Conservation (phyloP, 2,329 filamentous ascomycete species). For the Aspergillus caelatus region DNA sequence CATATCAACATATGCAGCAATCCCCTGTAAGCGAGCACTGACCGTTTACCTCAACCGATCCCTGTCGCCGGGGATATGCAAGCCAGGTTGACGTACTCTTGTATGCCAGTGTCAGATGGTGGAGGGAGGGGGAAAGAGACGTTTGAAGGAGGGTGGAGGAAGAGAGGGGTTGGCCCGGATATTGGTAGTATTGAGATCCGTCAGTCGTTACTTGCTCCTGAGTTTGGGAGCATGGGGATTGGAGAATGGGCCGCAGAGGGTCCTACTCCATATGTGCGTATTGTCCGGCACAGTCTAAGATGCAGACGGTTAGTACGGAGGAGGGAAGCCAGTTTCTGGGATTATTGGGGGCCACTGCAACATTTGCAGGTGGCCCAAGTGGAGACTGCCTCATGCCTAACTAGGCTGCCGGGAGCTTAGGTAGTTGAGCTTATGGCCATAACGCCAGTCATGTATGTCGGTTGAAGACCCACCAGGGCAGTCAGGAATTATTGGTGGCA, state of each 20-base stretch:
- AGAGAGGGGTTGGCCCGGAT: slow-evolving; percentile 10
- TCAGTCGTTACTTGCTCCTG: slow-evolving; percentile 14
- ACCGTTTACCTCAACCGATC: slow-evolving; percentile 7
- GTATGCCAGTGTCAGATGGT: slow-evolving; percentile 4
- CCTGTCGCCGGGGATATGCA: slow-evolving; percentile 22
- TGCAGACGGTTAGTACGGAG: slow-evolving; percentile 12
- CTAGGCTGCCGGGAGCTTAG: slow-evolving; percentile 30
- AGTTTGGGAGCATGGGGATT: slow-evolving; percentile 10
- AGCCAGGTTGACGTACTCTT: slow-evolving; percentile 18
- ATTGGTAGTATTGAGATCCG: slow-evolving; percentile 18
- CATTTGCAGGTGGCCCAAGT: slow-evolving; percentile 24
- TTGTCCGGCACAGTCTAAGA: slow-evolving; percentile 18
- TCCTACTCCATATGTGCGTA: slow-evolving; percentile 24
- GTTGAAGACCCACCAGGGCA: slow-evolving; percentile 20
- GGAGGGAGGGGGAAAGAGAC: slow-evolving; percentile 6
- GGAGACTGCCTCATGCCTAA: slow-evolving; percentile 28
- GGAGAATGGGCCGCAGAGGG: slow-evolving; percentile 19
- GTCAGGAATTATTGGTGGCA: slow-evolving; percentile 23
- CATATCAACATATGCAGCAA: slow-evolving; percentile 7
- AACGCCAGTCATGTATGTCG: slow-evolving; percentile 28
- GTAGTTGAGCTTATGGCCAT: slow-evolving; percentile 27
- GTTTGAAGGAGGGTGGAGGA: slow-evolving; percentile 1
- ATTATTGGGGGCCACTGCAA: slow-evolving; percentile 18
- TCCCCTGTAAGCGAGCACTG: slow-evolving; percentile 18
- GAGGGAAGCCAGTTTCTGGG: slow-evolving; percentile 8